These are phyloP conservation scores for Zalaria obscura DNA, from an alignment of 2,329 filamentous ascomycete species.

Conservation along the genomic window DNA sequence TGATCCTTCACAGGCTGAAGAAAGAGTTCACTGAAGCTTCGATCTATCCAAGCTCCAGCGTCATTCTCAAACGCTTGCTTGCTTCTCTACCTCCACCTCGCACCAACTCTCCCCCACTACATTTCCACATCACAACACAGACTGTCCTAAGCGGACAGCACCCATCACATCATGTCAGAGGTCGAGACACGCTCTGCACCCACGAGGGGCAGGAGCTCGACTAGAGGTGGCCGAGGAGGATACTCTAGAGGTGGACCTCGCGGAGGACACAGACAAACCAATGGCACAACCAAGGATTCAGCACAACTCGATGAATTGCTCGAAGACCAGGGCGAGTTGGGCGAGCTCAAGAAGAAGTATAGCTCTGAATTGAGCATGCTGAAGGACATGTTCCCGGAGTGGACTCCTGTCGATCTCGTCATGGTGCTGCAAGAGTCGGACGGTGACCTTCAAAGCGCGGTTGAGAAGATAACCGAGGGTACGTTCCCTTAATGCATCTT, in stretches of 20 bases:
- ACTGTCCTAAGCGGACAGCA: constrained; percentile 5
- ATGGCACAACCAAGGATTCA: constrained; percentile 52
- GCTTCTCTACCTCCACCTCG: background rate
- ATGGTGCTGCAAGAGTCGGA: constrained; percentile 83
- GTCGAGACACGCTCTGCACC: constrained; percentile 71
- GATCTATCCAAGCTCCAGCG: constrained; percentile 1
- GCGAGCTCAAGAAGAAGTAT: constrained; percentile 84
- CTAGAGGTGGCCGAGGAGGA: constrained; percentile 68
- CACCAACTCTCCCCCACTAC: constrained; percentile 2
- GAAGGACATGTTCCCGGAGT: constrained; percentile 87
- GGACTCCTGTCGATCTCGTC: constrained; percentile 89
- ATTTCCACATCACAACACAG: constrained; percentile 3
- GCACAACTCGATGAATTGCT: constrained; percentile 46
- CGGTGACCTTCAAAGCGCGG: constrained; percentile 57
- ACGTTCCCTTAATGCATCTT: constrained; percentile 14
- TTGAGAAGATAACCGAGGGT: constrained; percentile 72
- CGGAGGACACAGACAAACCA: constrained; percentile 36
- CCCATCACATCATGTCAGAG: constrained; percentile 65
- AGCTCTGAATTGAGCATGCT: constrained; percentile 64
- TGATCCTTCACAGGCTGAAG: background rate
- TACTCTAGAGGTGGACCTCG: constrained; percentile 39
- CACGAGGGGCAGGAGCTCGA: constrained; percentile 77
- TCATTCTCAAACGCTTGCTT: background rate
- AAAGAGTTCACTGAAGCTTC: constrained; percentile 1
- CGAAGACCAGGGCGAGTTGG: constrained; percentile 78